Evolutionary conservation across 768 basidiomycete species (phyloP).

Genomic region (Sarcodon sp.): DNA sequence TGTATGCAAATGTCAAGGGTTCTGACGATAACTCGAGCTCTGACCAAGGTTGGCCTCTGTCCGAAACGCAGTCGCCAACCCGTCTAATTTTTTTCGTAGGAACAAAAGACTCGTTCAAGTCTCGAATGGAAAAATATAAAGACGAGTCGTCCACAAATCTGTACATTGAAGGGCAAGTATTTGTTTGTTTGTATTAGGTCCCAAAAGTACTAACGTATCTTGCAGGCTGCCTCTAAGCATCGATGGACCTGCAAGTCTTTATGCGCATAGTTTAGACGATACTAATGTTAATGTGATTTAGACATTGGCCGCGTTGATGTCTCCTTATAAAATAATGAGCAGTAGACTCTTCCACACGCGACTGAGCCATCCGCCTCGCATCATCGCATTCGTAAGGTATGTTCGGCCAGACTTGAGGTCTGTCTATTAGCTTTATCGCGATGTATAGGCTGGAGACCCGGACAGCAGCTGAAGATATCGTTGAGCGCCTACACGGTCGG

Average conservation of each 20-base stretch:
- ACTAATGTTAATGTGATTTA: conserved; percentile 12
- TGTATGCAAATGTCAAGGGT: conserved; percentile 27
- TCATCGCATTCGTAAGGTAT: conserved; percentile 74
- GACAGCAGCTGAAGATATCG: conserved; percentile 59
- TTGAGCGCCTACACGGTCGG: conserved; percentile 66
- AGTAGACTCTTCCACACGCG: conserved; percentile 73
- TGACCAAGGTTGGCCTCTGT: conserved; percentile 2
- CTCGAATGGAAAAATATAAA: conserved; percentile 65
- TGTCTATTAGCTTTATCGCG: background rate
- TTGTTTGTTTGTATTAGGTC: conserved; percentile 1
- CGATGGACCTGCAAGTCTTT: conserved; percentile 41
- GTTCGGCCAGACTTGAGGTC: conserved; percentile 8
- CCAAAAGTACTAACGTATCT: background rate
- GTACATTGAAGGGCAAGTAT: conserved; percentile 60
- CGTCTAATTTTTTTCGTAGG: conserved; percentile 3
- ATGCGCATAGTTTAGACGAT: background rate
- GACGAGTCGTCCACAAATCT: conserved; percentile 62
- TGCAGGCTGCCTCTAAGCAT: conserved; percentile 54
- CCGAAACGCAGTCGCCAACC: background rate
- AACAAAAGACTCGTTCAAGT: conserved; percentile 44
- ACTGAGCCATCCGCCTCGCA: conserved; percentile 61
- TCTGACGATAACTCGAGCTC: conserved; percentile 4
- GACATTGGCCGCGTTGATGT: conserved; percentile 55
- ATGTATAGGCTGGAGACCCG: conserved; percentile 53
- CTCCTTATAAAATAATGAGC: conserved; percentile 60